Evolutionary conservation across 2,329 filamentous ascomycete species (phyloP), one percentile per base, ranked within the genome.

Genomic region (Ophidiomyces ophidiicola): DNA sequence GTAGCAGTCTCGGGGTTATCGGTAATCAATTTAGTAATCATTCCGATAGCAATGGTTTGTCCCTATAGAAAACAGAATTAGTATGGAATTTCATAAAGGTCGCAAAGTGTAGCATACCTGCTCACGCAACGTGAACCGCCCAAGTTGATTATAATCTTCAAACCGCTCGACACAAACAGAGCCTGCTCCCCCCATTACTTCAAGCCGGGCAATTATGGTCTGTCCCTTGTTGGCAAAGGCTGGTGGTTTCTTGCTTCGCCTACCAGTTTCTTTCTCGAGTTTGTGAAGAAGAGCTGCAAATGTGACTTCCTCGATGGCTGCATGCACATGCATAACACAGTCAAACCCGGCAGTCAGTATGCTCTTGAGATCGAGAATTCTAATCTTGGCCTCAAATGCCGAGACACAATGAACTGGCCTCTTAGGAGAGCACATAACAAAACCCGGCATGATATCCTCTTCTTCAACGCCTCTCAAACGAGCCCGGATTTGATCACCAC

Each of bases 41-140:
- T 98, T 56, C 90, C 90, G 67, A 98, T 98, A 41, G 90, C 90
- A 68, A 98, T 94, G 0, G 90, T 98, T 82, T 96, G 88, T 53
- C 90, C 90, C 79, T 96, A 56, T 39, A 57, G 50, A 36, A n/a
- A 7, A 19, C 47, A 17, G 40, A 15, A 23, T 52, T 36, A 57
- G 31, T 26, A 36, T 17, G 15, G 14, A 4, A 30, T 12, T 6
- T 58, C 50, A 59, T 55, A 38, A 38, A 38, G 33, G 21, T 40
- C 43, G 18, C 10, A 15, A 51, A 57, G 17, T 28, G 36, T 17
- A 14, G 53, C 70, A 52, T 71, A 85, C 82, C 72, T 87, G 82
- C 57, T 90, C 86, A 72, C 86, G 72, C 39, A 93, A 71, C 12
- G 86, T 93, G 63, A 93, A 93, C 30, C 86, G 78, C 54, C 86